Percentiles rank a stretch among this genome's conserved stretches.
These are phyloP conservation scores for Fusarium sp. DNA, from an alignment of 2,329 filamentous ascomycete genomes.

Conservation along the genomic window DNA sequence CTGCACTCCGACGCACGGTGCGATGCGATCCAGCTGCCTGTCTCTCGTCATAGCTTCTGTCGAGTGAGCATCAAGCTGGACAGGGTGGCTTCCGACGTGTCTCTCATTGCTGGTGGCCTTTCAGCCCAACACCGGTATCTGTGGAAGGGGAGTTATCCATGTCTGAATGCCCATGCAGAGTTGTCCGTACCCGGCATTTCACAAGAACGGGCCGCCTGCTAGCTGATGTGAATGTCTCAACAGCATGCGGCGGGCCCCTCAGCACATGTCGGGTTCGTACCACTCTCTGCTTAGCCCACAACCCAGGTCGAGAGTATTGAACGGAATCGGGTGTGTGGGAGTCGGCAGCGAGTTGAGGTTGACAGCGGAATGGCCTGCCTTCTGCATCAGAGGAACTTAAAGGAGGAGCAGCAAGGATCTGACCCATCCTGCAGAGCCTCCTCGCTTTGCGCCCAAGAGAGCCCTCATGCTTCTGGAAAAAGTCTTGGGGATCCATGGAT, in stretches of 20 bases:
- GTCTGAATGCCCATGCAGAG: neutral
- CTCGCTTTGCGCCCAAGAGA: neutral
- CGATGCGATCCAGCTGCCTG: conserved; percentile 23
- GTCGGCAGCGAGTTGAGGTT: neutral
- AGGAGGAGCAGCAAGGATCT: neutral
- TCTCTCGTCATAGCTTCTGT: conserved; percentile 9
- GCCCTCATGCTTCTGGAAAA: conserved; percentile 26
- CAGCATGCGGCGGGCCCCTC: neutral
- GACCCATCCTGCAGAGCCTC: neutral
- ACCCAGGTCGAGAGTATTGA: neutral
- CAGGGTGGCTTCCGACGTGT: neutral
- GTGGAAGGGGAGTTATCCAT: neutral
- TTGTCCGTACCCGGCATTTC: neutral
- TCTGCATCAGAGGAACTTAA: neutral
- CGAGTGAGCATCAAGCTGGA: neutral
- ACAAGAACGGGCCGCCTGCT: neutral
- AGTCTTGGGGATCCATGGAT: conserved; percentile 10
- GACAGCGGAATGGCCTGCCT: neutral
- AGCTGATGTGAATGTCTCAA: conserved; percentile 9
- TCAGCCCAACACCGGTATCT: neutral
- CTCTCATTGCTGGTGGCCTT: neutral
- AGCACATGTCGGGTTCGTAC: conserved; percentile 19
- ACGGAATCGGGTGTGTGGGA: conserved; percentile 13
- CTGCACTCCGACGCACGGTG: conserved; percentile 28
- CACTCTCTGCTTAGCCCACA: conserved; percentile 19